Base-by-base conservation (phyloP, 2,329 filamentous ascomycete species). In the Microdochium trichocladiopsis region DNA sequence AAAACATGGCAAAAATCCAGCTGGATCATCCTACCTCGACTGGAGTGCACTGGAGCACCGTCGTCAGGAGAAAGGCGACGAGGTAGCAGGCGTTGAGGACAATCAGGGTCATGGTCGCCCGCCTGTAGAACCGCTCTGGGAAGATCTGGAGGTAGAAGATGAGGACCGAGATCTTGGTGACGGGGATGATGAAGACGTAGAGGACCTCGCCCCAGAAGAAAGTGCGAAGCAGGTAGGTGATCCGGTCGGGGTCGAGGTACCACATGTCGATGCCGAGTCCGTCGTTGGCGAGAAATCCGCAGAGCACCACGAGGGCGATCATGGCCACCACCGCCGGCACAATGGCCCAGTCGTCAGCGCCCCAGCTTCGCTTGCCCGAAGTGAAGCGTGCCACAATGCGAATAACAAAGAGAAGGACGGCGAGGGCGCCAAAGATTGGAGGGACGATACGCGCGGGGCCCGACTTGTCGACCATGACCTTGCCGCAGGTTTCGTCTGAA, bases 91-190 rank as follows among this genome's bases (percentile, higher is more conserved):
- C 12, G 8, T 25, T 25, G 9, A 48, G 23, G 4, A 28, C 9
- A 3, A 48, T 28, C 8, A 48, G 25, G n/a, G 9, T 9, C 8
- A 3, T 3, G 4, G 23, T 25, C n/a, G 23, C 23, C 9, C 12
- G 47, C 47, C 18, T 25, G 47, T 25, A 48, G 12, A 48, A 16
- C 5, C 47, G 47, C 47, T 25, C 25, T 8, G 47, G 23, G 18
- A 48, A 48, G 22, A 48, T 48, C 12, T 28, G 47, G 8, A 48
- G 23, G 23, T 48, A 48, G 23, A 48, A 28, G 23, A 48, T 25
- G 23, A 48, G 47, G 23, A 48, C 25, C 47, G 47, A 48, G 23
- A 48, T 25, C 47, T 48, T 48, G 47, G 47, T 48, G 4, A 28
- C 3, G 18, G 47, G 23, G 12, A 48, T 18, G 23, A 28, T 25